Evolutionary conservation across 1,284 basidiomycete species (phyloP).

Genomic region (Ganoderma lingzhi): DNA sequence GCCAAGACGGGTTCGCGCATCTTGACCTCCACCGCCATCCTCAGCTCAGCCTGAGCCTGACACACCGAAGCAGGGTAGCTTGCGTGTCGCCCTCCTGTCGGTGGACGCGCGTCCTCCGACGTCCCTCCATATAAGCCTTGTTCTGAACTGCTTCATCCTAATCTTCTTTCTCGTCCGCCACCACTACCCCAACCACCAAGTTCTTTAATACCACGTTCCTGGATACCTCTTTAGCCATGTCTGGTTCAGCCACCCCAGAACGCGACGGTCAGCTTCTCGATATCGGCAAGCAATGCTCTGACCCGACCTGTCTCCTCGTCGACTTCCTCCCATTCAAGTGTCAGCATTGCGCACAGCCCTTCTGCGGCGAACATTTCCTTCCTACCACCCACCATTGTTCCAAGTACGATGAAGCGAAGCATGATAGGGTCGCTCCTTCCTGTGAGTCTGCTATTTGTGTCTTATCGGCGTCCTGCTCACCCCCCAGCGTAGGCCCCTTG

Average conservation of each 20-base stretch:
- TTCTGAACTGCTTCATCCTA: constrained; percentile 5
- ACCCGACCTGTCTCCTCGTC: constrained; percentile 67
- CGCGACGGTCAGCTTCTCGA: constrained; percentile 63
- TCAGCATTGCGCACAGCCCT: constrained; percentile 70
- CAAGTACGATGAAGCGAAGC: constrained; percentile 73
- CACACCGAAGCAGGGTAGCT: not conserved
- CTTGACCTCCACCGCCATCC: constrained; percentile 6
- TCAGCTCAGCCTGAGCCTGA: constrained; percentile 25
- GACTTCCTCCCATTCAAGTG: constrained; percentile 88
- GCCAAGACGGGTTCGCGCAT: constrained; percentile 2
- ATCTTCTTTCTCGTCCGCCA: not conserved
- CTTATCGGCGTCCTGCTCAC: not conserved
- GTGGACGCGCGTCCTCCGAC: constrained; percentile 37
- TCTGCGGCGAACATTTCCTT: constrained; percentile 79
- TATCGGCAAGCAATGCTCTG: constrained; percentile 77
- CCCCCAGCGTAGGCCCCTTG: constrained; percentile 61
- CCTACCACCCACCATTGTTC: constrained; percentile 70
- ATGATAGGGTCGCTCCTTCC: constrained; percentile 75
- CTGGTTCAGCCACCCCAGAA: constrained; percentile 42
- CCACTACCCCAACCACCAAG: not conserved
- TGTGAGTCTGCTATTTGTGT: constrained; percentile 53
- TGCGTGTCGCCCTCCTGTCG: constrained; percentile 20
- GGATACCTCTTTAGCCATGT: constrained; percentile 37
- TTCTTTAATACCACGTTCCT: not conserved
- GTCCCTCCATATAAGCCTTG: constrained; percentile 17